Evolutionary conservation across 2,329 filamentous ascomycete species (phyloP).

Genomic region (Rasamsonia emersonii): DNA sequence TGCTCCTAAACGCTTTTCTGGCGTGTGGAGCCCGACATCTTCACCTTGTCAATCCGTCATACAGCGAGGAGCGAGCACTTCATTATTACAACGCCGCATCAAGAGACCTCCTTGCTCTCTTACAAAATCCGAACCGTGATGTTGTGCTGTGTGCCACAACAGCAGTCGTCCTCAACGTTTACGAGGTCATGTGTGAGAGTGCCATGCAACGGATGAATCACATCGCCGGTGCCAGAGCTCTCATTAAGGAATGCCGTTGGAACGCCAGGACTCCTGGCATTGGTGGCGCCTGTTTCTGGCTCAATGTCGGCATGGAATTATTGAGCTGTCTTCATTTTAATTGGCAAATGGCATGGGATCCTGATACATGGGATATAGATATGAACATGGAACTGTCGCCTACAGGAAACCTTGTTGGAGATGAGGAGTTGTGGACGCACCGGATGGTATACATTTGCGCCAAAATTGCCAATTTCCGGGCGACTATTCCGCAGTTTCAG

Average conservation of each 20-base stretch:
- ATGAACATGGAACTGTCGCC: constrained; percentile 56
- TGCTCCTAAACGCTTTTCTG: constrained; percentile 81
- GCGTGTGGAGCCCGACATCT: constrained; percentile 82
- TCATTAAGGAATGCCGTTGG: constrained; percentile 88
- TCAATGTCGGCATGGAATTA: constrained; percentile 87
- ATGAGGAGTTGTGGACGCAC: constrained; percentile 80
- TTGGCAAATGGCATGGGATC: constrained; percentile 80
- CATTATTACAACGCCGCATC: constrained; percentile 83
- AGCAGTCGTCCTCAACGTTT: constrained; percentile 81
- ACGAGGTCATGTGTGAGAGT: constrained; percentile 83
- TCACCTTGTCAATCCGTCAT: constrained; percentile 59
- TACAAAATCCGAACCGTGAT: constrained; percentile 79
- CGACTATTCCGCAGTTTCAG: constrained; percentile 55
- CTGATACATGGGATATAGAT: constrained; percentile 81
- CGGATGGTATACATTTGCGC: constrained; percentile 82
- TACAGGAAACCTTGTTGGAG: constrained; percentile 44
- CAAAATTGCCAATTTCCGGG: constrained; percentile 78
- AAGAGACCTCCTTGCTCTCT: constrained; percentile 61
- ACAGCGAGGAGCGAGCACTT: constrained; percentile 66
- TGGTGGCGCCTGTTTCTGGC: constrained; percentile 85
- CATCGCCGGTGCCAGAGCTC: constrained; percentile 70
- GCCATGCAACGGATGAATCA: constrained; percentile 79
- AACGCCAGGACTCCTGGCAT: constrained; percentile 69
- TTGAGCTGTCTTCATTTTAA: constrained; percentile 79
- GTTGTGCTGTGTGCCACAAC: constrained; percentile 77